Conservation (phyloP, 352 stramenopile species). For the Lagenidium giganteum region DNA sequence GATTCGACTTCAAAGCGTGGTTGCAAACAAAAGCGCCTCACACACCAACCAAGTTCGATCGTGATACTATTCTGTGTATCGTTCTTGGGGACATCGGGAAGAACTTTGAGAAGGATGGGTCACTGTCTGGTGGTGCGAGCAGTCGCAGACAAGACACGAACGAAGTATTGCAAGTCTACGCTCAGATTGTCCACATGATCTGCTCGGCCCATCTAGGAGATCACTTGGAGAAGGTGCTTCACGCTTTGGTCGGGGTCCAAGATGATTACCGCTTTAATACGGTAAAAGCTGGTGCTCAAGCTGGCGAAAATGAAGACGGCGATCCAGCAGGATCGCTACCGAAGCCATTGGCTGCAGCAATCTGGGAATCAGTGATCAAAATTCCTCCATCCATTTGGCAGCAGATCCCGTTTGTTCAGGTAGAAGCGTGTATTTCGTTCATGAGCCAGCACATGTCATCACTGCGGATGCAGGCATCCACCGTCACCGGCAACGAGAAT, state of each 20-base stretch:
- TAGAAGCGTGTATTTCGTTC: constrained; percentile 18
- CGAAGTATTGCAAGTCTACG: constrained; percentile 67
- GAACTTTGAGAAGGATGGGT: constrained; percentile 1
- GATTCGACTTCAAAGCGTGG: constrained; percentile 79
- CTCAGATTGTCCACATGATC: constrained; percentile 64
- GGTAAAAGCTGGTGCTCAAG: constrained; percentile 7
- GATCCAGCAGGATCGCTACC: constrained; percentile 19
- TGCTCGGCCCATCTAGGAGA: constrained; percentile 64
- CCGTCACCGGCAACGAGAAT: constrained; percentile 2
- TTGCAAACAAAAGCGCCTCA: constrained; percentile 44
- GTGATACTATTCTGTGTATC: constrained; percentile 76
- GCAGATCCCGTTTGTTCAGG: constrained; percentile 20
- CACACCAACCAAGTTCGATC: constrained; percentile 69
- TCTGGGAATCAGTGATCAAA: constrained; percentile 49
- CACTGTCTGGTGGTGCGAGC: neutral
- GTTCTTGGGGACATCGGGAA: constrained; percentile 64
- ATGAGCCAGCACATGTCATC: constrained; percentile 22
- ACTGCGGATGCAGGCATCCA: constrained; percentile 19
- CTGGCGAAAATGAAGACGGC: constrained; percentile 4
- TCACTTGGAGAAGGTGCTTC: constrained; percentile 77
- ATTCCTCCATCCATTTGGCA: constrained; percentile 16
- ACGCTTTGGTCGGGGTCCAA: constrained; percentile 73
- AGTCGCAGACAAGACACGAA: constrained; percentile 12
- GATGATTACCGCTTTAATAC: constrained; percentile 76
- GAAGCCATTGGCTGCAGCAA: constrained; percentile 45